Conservation (phyloP, 1,139 yeast genomes). For the Williopsis jadinii region DNA sequence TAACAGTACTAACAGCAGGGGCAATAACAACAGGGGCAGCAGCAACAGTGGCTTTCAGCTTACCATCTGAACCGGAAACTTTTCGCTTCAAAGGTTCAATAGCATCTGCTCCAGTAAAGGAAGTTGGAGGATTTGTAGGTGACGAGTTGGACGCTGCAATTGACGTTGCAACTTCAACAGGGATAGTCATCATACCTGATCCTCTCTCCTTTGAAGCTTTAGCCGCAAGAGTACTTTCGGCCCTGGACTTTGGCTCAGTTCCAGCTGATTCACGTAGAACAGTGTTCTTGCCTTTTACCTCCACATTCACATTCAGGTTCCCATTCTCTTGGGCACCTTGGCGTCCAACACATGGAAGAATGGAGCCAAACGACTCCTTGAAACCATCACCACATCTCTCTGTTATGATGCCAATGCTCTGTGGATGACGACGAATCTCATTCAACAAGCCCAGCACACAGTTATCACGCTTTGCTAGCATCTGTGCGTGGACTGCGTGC, state of each 20-base stretch:
- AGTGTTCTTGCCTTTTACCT: neutral
- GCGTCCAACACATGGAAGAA: too few species aligned
- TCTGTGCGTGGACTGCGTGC: neutral
- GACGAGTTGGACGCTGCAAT: too few species aligned
- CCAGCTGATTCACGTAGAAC: neutral
- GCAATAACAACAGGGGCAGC: neutral
- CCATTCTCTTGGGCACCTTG: neutral
- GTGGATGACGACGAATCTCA: conserved; percentile 1
- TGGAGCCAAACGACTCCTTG: too few species aligned
- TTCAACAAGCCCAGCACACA: neutral
- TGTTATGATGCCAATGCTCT: neutral
- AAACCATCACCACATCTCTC: neutral
- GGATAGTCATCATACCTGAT: too few species aligned
- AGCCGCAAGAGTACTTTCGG: too few species aligned
- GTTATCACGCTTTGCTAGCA: conserved; percentile 1
- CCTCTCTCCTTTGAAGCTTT: too few species aligned
- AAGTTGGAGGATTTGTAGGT: too few species aligned
- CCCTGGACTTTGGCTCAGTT: neutral
- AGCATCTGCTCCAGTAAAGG: too few species aligned
- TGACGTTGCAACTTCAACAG: too few species aligned
- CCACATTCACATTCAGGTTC: neutral
- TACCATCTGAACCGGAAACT: too few species aligned
- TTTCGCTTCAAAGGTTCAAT: too few species aligned
- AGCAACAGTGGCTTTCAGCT: neutral
- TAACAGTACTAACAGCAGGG: neutral